Evolutionary conservation across 306 rosid genomes (phyloP), one percentile per base, ranked within the genome.

Genomic region (Benincasa hispida): DNA sequence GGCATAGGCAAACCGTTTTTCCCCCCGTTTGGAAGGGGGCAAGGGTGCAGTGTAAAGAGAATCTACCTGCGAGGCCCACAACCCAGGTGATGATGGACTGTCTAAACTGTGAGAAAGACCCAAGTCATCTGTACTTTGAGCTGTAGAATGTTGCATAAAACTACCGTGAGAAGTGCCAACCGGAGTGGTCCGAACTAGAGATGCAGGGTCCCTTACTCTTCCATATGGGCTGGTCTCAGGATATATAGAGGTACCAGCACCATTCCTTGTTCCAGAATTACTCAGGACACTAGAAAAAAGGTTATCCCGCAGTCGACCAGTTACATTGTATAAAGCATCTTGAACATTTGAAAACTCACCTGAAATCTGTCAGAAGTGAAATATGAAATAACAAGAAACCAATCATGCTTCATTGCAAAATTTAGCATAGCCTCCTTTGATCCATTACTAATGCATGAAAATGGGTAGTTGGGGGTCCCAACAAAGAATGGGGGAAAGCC

Each of bases 241-340:
- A 75, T 62, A 81, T 62, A 84, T 55, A 69, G 90, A 83, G 69
- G 94, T 78, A 79, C 69, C 60, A 28, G 45, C 60, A 27, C 60
- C 76, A 50, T 72, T 69, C 74, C 88, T 89, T 54, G 88, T 79
- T 87, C 87, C 95, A 61, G 79, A 80, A 79, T 79, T 90, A 79
- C 81, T 86, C 75, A 83, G 85, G n/a, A 82, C 70, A 74, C 84
- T 82, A 76, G 86, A 76, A 76, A 94, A 86, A 73, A 94, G 79
- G 83, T 94, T 89, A 80, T 94, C 96, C 76, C 99, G 89, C 77
- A 94, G 80, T 82, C 96, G 91, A 78, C 99, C 96, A 78, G 96
- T 94, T 75, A 87, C 88, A 83, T 90, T 88, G 85, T 92, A 94
- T 74, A 92, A 85, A 45, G 99, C 99, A 82, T 94, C 99, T 89